Base-by-base conservation (phyloP, 139 green algal genomes). In the Haematococcus lacustris region DNA sequence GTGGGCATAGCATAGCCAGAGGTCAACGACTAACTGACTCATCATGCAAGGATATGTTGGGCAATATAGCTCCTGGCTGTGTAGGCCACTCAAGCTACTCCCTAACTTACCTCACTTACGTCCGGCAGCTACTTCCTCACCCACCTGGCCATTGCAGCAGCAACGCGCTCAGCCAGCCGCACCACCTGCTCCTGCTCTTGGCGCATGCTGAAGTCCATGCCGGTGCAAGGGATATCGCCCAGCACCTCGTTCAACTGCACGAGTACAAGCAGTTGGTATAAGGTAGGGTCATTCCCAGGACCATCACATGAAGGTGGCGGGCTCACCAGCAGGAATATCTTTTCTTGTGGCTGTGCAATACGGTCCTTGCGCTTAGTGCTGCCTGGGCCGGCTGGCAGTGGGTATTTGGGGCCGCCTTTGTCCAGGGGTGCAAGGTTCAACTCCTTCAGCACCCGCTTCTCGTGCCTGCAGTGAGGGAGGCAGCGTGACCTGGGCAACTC, bases 281-380 rank as follows among this genome's bases (percentile, higher is more conserved):
- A 21, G 47, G 13, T 57, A n/a, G 21, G 21, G 47, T n/a, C 47
- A 57, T 57, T n/a, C n/a, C n/a, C n/a, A n/a, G n/a, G n/a, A n/a
- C n/a, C n/a, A n/a, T n/a, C n/a, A n/a, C n/a, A n/a, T n/a, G n/a
- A n/a, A n/a, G n/a, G n/a, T n/a, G n/a, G n/a, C n/a, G n/a, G n/a
- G n/a, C 81, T 59, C 60, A 93, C 88, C 82, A 96, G 78, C 3
- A 96, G 74, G 76, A 90, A 92, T 7, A 93, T 85, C 80, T 96
- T 96, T 73, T 96, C 83, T 0, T 70, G 65, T 6, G 77, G 66
- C 5, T 64, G 81, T 1, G 32, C 38, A 32, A 96, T 80, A 26
- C 88, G 76, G 57, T 89, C 78, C 78, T 92, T 88, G 38, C 83
- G 30, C 74, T 93, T 92, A n/a, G n/a, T n/a, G n/a, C n/a, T n/a